A percentile compares a stretch with the other conserved stretches of the same genome.
These are phyloP conservation scores for Aristolochia fimbriata DNA, from an alignment of 164 flowering plant genomes.

Conservation along the genomic window DNA sequence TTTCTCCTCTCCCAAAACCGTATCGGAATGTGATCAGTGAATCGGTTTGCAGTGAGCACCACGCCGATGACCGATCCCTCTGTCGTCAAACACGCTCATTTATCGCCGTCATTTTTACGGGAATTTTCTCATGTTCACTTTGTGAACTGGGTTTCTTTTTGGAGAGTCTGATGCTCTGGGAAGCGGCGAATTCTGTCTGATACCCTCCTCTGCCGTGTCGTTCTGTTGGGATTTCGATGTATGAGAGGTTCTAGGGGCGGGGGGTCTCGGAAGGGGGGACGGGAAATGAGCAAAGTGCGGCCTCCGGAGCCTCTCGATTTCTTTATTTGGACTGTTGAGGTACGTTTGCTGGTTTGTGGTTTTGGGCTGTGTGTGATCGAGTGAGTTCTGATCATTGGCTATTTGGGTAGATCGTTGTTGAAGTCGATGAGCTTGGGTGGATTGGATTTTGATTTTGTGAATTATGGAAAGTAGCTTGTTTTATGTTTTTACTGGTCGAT, in stretches of 20 bases:
- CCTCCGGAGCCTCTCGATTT: conserved; percentile 93
- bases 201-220: neutral
- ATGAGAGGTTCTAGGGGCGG: neutral
- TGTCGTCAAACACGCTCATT: no score
- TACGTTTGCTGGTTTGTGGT: conserved; percentile 7
- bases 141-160: neutral
- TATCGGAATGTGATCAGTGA: no score
- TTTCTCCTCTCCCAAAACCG: no score
- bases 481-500: neutral
- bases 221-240: neutral
- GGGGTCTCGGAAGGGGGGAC: conserved; percentile 6
- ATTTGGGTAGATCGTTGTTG: neutral
- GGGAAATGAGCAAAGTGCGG: conserved; percentile 49
- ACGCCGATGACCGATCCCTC: no score
- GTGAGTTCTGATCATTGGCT: neutral
- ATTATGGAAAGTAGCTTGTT: neutral
- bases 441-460: neutral
- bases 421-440: neutral
- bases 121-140: neutral
- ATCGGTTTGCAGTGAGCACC: no score
- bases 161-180: neutral
- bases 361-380: neutral
- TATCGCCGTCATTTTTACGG: neutral
- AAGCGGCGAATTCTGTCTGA: neutral
- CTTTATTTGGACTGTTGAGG: conserved; percentile 96